Evolutionary conservation across 176 grass and related monocot genomes (phyloP), one percentile per base, ranked within the genome.

Genomic region (Carex parvula): DNA sequence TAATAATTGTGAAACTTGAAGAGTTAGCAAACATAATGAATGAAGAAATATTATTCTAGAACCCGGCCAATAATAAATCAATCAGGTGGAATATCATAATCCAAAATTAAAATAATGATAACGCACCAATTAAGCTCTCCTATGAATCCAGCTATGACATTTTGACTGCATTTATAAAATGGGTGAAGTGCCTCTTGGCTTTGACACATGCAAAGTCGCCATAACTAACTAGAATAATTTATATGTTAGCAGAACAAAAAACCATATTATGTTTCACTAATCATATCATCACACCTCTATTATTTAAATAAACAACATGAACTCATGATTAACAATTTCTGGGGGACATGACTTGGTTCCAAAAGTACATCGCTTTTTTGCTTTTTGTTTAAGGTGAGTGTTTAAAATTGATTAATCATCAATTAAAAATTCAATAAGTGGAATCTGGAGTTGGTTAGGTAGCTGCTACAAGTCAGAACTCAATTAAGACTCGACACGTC

Each of bases 271-370:
- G 48, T 81, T 33, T 8, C 32, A 12, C 57, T 64, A 83, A 83
- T 83, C 37, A 83, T 55, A 68, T 67, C 39, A 83, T 83, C 81
- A 83, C 69, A 41, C 81, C 10, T 66, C 30, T 21, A 64, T 68
- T 66, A 83, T 83, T 83, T 52, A 68, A 50, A 64, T 16, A 54
- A 12, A 55, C 9, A 68, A 22, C 61, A 67, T 69, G 81, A 66
- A 83, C 61, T 83, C n/a, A 83, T 83, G 81, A 83, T 83, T 83
- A 83, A 83, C 81, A 83, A 83, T 63, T 83, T 63, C 5, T 22
- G 62, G 79, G 81, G 44, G 62, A 83, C 81, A 83, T 20, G 64
- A 69, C 62, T 83, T 18, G 24, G 61, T 82, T 83, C 35, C 60
- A 53, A 78, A 82, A 83, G 60, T 68, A 68, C 81, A 83, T 55